Conservation (phyloP, 169 alveolate genomes). For the Amoebophrya sp. region DNA sequence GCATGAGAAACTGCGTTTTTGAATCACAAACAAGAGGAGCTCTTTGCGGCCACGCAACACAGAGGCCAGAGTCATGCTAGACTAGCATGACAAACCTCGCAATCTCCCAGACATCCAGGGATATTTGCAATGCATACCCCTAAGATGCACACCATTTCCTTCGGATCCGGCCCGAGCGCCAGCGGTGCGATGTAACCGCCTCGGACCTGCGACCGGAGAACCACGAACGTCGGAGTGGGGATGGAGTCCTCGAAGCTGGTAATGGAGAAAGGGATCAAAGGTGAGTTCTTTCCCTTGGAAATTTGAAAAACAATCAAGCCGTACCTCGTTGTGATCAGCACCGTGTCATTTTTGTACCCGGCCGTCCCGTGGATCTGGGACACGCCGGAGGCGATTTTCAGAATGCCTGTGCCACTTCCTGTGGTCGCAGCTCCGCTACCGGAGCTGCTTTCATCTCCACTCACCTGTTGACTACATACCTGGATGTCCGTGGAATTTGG, state of each 20-base stretch:
- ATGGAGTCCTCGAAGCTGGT: not conserved
- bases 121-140: no score
- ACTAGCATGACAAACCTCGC: no score
- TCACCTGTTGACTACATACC: no score
- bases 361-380: not conserved
- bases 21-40: no score
- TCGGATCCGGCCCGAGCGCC: conserved; percentile 1
- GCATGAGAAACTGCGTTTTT: no score
- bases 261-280: not conserved
- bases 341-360: not conserved
- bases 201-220: not conserved
- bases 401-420: not conserved
- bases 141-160: not conserved
- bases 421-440: no score
- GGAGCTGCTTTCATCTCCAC: not conserved
- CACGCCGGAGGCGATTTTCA: not conserved
- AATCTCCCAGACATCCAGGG: no score
- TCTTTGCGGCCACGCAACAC: no score
- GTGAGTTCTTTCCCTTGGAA: not conserved
- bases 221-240: not conserved
- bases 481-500: no score
- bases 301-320: not conserved
- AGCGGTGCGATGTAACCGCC: not conserved
- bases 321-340: not conserved
- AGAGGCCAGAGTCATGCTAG: no score